phyloP scores from a whole-genome alignment of 257 asterid genomes.

The Asclepias syriaca region DNA sequence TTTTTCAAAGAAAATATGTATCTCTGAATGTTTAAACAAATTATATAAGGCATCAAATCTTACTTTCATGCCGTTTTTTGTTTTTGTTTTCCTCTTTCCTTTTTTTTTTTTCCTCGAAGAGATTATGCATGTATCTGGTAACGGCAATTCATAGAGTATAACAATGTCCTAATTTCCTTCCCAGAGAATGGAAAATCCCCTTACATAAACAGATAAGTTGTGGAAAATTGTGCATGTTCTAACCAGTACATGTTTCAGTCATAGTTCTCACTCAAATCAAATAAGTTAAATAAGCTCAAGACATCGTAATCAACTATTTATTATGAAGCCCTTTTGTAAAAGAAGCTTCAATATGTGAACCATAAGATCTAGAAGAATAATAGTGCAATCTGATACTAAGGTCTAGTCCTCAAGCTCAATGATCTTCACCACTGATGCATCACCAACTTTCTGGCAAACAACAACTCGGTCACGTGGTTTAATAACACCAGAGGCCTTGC shows the following conservation, averaged over 20 bases:
- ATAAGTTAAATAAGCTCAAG: neutral
- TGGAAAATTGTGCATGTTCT: neutral
- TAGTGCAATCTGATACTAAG: neutral
- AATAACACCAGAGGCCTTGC: conserved; percentile 61
- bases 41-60: too few species aligned
- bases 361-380: neutral
- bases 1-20: too few species aligned
- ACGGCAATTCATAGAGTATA: neutral
- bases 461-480: conserved; percentile 77
- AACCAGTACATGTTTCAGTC: neutral
- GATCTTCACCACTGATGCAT: conserved; percentile 79
- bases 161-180: neutral
- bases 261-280: neutral
- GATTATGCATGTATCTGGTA: neutral
- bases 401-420: conserved; percentile 72
- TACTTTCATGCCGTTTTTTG: too few species aligned
- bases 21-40: too few species aligned
- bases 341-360: neutral
- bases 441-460: conserved; percentile 86
- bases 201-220: neutral
- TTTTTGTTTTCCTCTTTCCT: too few species aligned
- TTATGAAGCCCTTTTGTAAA: neutral
- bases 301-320: neutral
- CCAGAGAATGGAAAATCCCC: neutral
- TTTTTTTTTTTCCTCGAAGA: too few species aligned